Evolutionary conservation across 805 yeast genomes (phyloP).

Genomic region (Kazachstania kunashirensis): DNA sequence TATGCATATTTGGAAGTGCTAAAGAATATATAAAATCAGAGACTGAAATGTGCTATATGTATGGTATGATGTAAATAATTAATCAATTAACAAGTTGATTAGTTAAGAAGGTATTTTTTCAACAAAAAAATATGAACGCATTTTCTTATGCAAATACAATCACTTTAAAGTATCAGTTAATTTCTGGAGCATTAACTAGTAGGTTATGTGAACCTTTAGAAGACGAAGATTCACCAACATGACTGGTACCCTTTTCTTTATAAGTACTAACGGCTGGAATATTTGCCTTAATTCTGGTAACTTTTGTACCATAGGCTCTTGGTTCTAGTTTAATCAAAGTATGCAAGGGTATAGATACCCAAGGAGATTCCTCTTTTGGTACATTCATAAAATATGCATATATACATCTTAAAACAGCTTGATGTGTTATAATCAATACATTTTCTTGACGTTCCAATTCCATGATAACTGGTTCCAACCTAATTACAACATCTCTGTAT

Average conservation of each 20-base stretch:
- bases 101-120: too few species aligned
- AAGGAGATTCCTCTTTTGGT: constrained; percentile 93
- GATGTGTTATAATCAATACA: constrained; percentile 91
- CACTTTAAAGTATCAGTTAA: too few species aligned
- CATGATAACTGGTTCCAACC: constrained; percentile 97
- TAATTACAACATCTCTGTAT: constrained; percentile 86
- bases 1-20: too few species aligned
- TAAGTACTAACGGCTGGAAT: constrained; percentile 97
- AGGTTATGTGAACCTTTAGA: constrained; percentile 10
- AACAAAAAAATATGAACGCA: too few species aligned
- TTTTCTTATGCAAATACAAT: too few species aligned
- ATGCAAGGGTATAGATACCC: constrained; percentile 98
- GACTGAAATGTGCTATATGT: too few species aligned
- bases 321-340: constrained; percentile 91
- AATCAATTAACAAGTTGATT: too few species aligned
- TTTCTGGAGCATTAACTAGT: constrained; percentile 13
- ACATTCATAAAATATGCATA: constrained; percentile 98
- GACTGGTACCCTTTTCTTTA: constrained; percentile 81
- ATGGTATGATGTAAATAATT: too few species aligned
- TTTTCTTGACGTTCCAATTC: constrained; percentile 96
- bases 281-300: constrained; percentile 84
- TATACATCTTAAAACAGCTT: constrained; percentile 90
- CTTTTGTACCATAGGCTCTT: constrained; percentile 84
- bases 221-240: constrained; percentile 32
- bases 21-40: too few species aligned